Evolutionary conservation across 73 alveolate species (phyloP), one percentile per base, ranked within the genome.

Genomic region (Stentor coeruleus): DNA sequence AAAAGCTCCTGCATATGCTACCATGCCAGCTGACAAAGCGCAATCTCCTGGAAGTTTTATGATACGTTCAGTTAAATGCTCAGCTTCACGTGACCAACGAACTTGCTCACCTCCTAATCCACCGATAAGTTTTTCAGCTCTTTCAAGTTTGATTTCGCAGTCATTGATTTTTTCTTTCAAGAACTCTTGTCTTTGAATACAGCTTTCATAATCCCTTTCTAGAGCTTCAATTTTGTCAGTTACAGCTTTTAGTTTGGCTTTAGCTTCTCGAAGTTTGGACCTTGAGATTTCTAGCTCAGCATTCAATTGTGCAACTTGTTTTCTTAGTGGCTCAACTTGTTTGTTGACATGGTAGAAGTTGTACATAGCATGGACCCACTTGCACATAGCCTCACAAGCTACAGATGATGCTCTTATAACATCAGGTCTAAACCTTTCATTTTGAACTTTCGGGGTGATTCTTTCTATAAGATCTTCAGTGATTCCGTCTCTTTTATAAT

Each of bases 1-100:
- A 81, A 97, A 97, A 3, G 99, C 98, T 39, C 99, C 99, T 73
- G 97, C 89, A 92, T 97, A 97, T 39, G 98, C 98, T 26, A 97
- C 95, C 92, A 96, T 93, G 3, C 98, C 99, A 39, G 99, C 99
- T 35, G 98, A 97, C 81, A 97, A 88, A 35, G 96, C 84, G 15
- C 97, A 90, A 86, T 97, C 97, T 72, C 99, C 99, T 31, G 98
- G 96, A 36, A 96, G 91, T 73, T 90, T 88, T 28, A 92, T 96
- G 41, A 87, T 96, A 74, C 93, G 96, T 26, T 77, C 85, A 39
- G 93, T 90, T 3, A 94, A 89, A 74, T 88, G 97, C 11, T 92
- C 93, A 39, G 97, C 96, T 80, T 95, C 96, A n/a, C 77, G 80
- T 11, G 98, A 94, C 99, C 99, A 98, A 66, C 99, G 91, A 33